Evolutionary conservation across 805 yeast genomes (phyloP), one percentile per base, ranked within the genome.

Genomic region (Priceomyces haplophilus): DNA sequence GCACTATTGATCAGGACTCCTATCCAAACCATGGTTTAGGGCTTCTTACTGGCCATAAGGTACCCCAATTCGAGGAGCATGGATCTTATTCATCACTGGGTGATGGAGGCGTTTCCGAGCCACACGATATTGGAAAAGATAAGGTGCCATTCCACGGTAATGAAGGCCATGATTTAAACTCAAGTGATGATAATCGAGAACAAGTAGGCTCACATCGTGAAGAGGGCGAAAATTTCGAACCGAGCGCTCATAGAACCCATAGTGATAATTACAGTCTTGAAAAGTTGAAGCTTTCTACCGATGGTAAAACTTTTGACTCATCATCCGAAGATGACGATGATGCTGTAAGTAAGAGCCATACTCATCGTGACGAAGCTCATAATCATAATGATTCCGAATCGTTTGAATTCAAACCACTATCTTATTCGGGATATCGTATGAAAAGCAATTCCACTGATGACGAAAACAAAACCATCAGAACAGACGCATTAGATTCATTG

Each of bases 401-500:
- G n/a, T 19, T 30, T 11, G 35, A 24, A 7, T 37, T 37, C 7
- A 20, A 25, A 12, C 31, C 37, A 3, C 20, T 31, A 30, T 30
- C 30, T n/a, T 27, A 6, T 27, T 27, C 31, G 4, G 34, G 31
- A 25, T 15, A 11, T 18, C 30, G 27, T n/a, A 7, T 13, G 19
- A 33, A 20, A 34, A 15, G 11, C 21, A 16, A 11, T 17, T 7
- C 15, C 10, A 16, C 12, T 24, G 29, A 21, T 6, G 31, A 15
- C n/a, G 31, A 27, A 27, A 12, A 12, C 15, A 27, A 27, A 27
- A 12, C 31, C 5, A 27, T 27, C 15, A 27, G n/a, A 25, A 59
- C 65, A 3, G 65, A 57, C 30, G 64, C 66, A 4, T 49, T 69
- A 23, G 74, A 69, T 42, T 56, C 67, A 4, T 50, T 69, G n/a